Base-by-base conservation (phyloP, 2,329 filamentous ascomycete species). In the Boeremia exigua region DNA sequence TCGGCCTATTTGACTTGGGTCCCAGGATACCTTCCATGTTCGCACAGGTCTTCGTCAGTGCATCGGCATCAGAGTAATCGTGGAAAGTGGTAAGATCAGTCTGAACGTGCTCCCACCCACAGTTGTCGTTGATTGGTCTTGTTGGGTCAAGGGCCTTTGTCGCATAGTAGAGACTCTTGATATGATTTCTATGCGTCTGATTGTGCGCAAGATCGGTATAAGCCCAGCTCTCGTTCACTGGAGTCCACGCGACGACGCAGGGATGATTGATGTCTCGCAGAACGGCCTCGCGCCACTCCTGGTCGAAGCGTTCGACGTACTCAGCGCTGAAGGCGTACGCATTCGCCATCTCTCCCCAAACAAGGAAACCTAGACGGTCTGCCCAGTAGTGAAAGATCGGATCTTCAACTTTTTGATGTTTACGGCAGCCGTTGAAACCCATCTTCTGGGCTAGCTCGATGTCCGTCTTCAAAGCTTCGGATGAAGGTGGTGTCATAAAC, bases 71-170 rank as follows among this genome's bases (percentile, higher is more conserved):
- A 15, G 79, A 78, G 67, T 89, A 90, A 70, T 89, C 86, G 69
- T 89, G 87, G 77, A 87, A 90, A 0, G 87, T 88, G 23, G 83
- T 85, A 2, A 89, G 75, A 61, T 89, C 87, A 0, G 84, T 87
- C 10, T 79, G 63, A 6, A 89, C 86, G 59, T 89, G 86, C 66
- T 89, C 86, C 87, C 87, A 89, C 30, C 87, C 87, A 61, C 87
- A 89, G 71, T 90, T 89, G 70, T 89, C 87, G 65, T 89, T 90
- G 66, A 90, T 80, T 14, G 86, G 86, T 6, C 87, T 77, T 0
- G 83, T 88, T 1, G 84, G 79, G 60, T 90, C 87, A 2, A 89
- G 78, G 0, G 80, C 80, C 80, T 88, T 89, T 9, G 87, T 89
- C 54, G 83, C 69, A 63, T 86, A 85, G 68, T 89, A 89, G 2